These are phyloP conservation scores for Cystobasidium slooffiae DNA, from an alignment of 1,284 basidiomycete genomes.

Conservation along the genomic window DNA sequence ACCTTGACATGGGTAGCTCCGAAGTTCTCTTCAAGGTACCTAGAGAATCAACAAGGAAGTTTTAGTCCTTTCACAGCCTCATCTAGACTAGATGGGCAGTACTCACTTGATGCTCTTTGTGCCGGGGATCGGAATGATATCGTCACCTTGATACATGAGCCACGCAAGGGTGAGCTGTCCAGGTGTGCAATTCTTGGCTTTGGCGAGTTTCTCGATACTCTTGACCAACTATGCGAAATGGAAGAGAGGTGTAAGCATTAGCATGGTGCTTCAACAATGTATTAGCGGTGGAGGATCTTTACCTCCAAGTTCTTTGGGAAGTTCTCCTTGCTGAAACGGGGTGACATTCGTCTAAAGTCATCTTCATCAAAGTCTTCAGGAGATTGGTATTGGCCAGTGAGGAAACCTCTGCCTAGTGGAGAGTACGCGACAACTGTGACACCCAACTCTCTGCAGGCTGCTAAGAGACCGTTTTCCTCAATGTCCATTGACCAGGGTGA, in stretches of 20 bases:
- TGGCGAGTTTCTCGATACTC: constrained; percentile 60
- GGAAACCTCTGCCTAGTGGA: constrained; percentile 67
- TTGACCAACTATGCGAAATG: constrained; percentile 57
- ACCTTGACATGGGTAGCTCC: constrained; percentile 46
- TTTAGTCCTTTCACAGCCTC: neutral
- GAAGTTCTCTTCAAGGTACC: constrained; percentile 29
- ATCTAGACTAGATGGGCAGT: constrained; percentile 15
- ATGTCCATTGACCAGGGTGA: constrained; percentile 64
- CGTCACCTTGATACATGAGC: constrained; percentile 64
- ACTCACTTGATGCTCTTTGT: constrained; percentile 45
- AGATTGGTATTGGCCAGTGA: constrained; percentile 65
- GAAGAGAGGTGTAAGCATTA: neutral
- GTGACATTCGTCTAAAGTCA: constrained; percentile 59
- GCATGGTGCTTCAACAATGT: too few species aligned
- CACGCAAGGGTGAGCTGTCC: constrained; percentile 67
- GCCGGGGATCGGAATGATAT: constrained; percentile 59
- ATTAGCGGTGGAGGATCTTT: too few species aligned
- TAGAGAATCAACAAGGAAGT: neutral
- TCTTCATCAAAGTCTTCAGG: constrained; percentile 63
- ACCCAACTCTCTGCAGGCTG: constrained; percentile 56
- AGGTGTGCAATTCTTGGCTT: constrained; percentile 61
- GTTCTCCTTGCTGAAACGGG: constrained; percentile 57
- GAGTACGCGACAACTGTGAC: constrained; percentile 67
- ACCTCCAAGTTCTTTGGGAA: constrained; percentile 64
- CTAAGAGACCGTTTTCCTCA: constrained; percentile 57